Percentiles rank a stretch among this genome's conserved stretches.
phyloP scores from a whole-genome alignment of 2,329 filamentous ascomycete genomes.

The Coniochaeta ligniaria region DNA sequence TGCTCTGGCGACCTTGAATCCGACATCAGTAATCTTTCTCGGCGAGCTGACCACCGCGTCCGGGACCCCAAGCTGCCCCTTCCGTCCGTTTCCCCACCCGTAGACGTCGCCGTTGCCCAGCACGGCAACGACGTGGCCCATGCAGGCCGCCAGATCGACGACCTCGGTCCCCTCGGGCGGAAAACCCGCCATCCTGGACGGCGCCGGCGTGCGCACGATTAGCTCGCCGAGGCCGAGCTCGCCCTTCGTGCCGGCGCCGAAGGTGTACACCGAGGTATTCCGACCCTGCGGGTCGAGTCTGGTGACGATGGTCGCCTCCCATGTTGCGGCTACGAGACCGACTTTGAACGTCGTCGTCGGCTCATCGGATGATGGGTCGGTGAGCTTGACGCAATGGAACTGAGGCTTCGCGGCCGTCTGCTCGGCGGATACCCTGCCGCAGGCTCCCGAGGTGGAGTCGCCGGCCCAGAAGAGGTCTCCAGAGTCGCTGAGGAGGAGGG shows the following conservation, averaged over 20 bases:
- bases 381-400: slow-evolving; percentile 32
- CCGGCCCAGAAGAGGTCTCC: slow-evolving; percentile 62
- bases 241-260: slow-evolving; percentile 62
- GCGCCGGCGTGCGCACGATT: slow-evolving; percentile 38
- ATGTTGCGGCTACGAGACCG: slow-evolving; percentile 61
- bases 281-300: slow-evolving; percentile 33
- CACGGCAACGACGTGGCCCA: slow-evolving; percentile 71
- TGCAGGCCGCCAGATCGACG: slow-evolving; percentile 60
- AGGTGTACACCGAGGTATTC: slow-evolving; percentile 48
- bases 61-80: slow-evolving; percentile 70
- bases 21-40: slow-evolving; percentile 47
- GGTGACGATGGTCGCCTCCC: slow-evolving; percentile 66
- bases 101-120: slow-evolving; percentile 70
- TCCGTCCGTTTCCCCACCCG: slow-evolving; percentile 83
- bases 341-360: slow-evolving; percentile 16
- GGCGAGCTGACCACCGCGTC: slow-evolving; percentile 50
- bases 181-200: slow-evolving; percentile 51
- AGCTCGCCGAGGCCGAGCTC: slow-evolving; percentile 60
- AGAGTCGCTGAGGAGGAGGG: slow-evolving; percentile 57
- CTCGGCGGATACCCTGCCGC: slow-evolving; percentile 31
- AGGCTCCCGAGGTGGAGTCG: slow-evolving; percentile 46
- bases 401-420: slow-evolving; percentile 9
- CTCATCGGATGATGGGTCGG: too few species aligned
- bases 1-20: slow-evolving; percentile 58
- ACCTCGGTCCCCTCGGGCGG: slow-evolving; percentile 54